These are phyloP conservation scores for Camellia sinensis DNA, from an alignment of 148 eudicot species.

Conservation along the genomic window DNA sequence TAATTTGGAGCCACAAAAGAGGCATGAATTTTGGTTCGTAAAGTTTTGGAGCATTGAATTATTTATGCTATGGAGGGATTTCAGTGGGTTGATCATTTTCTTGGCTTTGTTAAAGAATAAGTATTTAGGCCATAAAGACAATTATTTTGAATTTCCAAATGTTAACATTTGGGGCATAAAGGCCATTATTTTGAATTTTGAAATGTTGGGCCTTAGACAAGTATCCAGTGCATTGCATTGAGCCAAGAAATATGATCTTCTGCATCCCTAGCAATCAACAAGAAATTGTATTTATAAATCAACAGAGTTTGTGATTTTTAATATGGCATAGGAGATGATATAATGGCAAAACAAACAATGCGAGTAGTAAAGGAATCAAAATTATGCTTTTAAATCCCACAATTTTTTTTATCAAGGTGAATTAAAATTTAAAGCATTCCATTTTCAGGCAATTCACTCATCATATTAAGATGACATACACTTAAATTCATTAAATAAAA, in stretches of 20 bases:
- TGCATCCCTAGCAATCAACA: constrained; percentile 61
- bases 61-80: no score
- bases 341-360: not conserved
- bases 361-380: not conserved
- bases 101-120: no score
- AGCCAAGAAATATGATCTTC: constrained; percentile 98
- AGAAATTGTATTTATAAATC: constrained; percentile 10
- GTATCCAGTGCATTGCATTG: no score
- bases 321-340: not conserved
- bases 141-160: no score
- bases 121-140: no score
- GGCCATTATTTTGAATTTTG: not conserved
- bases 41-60: no score
- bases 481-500: not conserved
- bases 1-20: no score
- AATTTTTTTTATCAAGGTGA: not conserved
- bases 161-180: no score
- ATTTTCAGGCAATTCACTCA: not conserved
- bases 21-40: no score
- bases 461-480: not conserved
- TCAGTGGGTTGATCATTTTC: no score
- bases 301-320: not conserved
- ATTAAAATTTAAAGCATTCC: not conserved
- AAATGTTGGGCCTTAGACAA: not conserved
- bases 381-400: not conserved